These are phyloP conservation scores for Ganoderma multipileum DNA, from an alignment of 1,284 basidiomycete species.

Conservation along the genomic window DNA sequence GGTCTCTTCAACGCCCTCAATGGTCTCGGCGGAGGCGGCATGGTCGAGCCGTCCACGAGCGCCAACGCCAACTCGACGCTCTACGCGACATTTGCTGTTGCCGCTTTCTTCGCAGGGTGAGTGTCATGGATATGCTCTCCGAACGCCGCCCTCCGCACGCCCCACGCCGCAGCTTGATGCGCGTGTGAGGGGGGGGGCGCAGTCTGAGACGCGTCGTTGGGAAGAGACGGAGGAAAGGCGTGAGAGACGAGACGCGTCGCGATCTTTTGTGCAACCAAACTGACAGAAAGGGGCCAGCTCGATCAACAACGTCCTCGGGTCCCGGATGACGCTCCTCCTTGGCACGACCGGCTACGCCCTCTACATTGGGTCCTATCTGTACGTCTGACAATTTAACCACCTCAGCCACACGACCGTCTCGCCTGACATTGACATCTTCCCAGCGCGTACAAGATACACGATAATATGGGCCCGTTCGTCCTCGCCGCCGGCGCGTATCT, in stretches of 20 bases:
- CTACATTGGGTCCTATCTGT: conserved; percentile 80
- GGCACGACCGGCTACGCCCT: conserved; percentile 77
- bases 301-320: conserved; percentile 80
- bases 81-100: conserved; percentile 72
- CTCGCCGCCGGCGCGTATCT: conserved; percentile 83
- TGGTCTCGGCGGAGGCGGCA: conserved; percentile 77
- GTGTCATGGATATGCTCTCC: conserved; percentile 36
- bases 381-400: conserved; percentile 35
- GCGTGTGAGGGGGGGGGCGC: neutral
- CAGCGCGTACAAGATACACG: conserved; percentile 74
- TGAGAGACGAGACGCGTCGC: neutral
- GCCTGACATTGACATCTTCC: conserved; percentile 10
- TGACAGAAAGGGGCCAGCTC: conserved; percentile 51
- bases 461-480: conserved; percentile 65
- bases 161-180: neutral
- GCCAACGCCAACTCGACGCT: conserved; percentile 72
- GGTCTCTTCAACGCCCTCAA: conserved; percentile 57
- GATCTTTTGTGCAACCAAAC: neutral
- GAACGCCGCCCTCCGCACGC: neutral
- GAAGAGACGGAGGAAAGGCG: neutral
- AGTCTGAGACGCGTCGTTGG: neutral
- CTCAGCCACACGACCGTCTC: neutral
- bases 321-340: conserved; percentile 71
- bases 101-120: conserved; percentile 71
- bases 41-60: conserved; percentile 62